Conservation (phyloP, 768 basidiomycete genomes). For the Coprinopsis marcescibilis region DNA sequence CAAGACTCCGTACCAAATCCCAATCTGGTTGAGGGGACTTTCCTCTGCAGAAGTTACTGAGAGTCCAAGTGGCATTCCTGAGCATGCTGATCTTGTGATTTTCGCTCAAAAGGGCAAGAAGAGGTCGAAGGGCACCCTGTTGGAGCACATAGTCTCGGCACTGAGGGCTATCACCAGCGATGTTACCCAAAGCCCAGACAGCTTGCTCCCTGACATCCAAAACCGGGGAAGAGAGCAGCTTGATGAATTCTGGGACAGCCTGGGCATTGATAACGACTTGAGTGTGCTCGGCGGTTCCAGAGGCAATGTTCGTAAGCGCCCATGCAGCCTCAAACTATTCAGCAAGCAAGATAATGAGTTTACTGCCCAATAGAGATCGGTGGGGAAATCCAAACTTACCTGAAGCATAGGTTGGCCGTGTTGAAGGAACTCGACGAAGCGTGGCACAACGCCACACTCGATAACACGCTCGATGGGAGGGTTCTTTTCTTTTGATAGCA, state of each 20-base stretch:
- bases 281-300: conserved; percentile 96
- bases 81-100: conserved; percentile 99
- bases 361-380: conserved; percentile 4
- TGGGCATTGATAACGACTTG: conserved; percentile 94
- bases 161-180: conserved; percentile 96
- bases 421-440: conserved; percentile 92
- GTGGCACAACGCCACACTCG: conserved; percentile 93
- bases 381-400: conserved; percentile 33
- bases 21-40: conserved; percentile 98
- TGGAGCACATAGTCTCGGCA: conserved; percentile 96
- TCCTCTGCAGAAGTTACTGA: conserved; percentile 98
- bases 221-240: conserved; percentile 88
- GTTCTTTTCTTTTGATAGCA: conserved; percentile 99
- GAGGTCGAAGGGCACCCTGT: conserved; percentile 88
- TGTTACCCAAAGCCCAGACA: conserved; percentile 99
- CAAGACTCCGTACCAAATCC: conserved; percentile 68
- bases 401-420: conserved; percentile 80
- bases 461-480: conserved; percentile 98
- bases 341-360: conserved; percentile 5
- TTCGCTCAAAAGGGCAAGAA: conserved; percentile 85
- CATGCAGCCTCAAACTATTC: conserved; percentile 92
- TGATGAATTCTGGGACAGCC: conserved; percentile 97
- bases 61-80: conserved; percentile 96
- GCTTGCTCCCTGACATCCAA: conserved; percentile 98
- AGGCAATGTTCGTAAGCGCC: conserved; percentile 97